Conservation (phyloP, 352 stramenopile species). For the Pythium monospermum region DNA sequence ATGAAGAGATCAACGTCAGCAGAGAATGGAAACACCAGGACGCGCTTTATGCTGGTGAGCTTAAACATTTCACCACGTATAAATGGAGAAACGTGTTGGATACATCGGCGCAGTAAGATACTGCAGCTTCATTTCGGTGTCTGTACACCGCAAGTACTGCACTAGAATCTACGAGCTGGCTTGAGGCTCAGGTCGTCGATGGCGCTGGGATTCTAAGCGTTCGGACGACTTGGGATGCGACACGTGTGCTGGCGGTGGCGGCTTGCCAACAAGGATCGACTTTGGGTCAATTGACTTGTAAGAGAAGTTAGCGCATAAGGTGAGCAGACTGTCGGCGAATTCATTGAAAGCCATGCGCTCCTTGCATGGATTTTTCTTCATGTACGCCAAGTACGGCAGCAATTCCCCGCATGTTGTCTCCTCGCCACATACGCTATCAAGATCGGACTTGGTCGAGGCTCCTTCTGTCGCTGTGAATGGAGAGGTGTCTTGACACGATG, state of each 20-base stretch:
- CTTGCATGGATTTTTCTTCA: constrained; percentile 8
- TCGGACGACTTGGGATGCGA: too few species aligned
- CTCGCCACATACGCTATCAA: background rate
- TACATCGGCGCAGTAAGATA: too few species aligned
- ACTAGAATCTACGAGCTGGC: too few species aligned
- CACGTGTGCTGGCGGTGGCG: background rate
- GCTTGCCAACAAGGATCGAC: constrained; percentile 8
- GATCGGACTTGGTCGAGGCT: background rate
- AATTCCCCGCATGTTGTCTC: constrained; percentile 1
- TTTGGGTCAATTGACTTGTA: constrained; percentile 13
- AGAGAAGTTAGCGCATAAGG: constrained; percentile 6
- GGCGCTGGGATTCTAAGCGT: too few species aligned
- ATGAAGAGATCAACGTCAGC: too few species aligned
- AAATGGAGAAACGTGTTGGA: too few species aligned
- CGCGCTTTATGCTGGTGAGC: too few species aligned
- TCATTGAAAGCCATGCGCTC: background rate
- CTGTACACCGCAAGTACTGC: too few species aligned
- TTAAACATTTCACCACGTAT: too few species aligned
- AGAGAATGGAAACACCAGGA: too few species aligned
- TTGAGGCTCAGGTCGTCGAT: too few species aligned
- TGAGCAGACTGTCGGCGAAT: constrained; percentile 5
- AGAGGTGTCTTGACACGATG: constrained; percentile 1
- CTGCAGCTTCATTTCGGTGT: too few species aligned
- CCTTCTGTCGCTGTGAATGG: background rate
- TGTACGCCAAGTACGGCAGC: constrained; percentile 11